Conservation (phyloP, 176 grass and related monocot genomes). For the maize (Zea mays) region DNA sequence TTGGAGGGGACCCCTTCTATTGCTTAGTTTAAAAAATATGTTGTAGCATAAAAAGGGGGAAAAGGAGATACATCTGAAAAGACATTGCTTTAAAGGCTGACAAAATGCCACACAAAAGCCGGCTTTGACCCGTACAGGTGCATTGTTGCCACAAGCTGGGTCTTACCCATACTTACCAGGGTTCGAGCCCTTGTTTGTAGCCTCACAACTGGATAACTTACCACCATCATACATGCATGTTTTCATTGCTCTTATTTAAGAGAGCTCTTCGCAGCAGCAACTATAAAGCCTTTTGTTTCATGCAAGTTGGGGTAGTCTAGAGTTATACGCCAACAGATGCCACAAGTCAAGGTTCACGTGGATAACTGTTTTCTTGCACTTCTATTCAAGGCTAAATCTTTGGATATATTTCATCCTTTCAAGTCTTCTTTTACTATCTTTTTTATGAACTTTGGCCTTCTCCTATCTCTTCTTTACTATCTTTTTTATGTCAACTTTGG, state of each 20-base stretch:
- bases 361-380: too few species aligned
- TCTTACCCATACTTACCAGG: not conserved
- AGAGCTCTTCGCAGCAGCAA: too few species aligned
- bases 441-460: too few species aligned
- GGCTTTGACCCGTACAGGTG: not conserved
- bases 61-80: not conserved
- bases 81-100: not conserved
- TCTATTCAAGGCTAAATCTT: too few species aligned
- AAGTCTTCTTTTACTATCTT: too few species aligned
- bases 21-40: not conserved
- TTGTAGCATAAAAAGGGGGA: not conserved
- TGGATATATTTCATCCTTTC: too few species aligned
- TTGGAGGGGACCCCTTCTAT: not conserved
- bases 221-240: not conserved
- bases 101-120: not conserved
- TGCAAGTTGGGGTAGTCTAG: too few species aligned
- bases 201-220: not conserved
- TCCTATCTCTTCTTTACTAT: too few species aligned
- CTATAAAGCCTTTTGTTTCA: too few species aligned
- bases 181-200: not conserved
- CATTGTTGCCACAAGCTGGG: not conserved
- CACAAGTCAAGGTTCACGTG: too few species aligned
- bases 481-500: too few species aligned
- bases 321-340: too few species aligned
- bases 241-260: not conserved